A percentile compares a stretch with the other conserved stretches of the same genome.
Conservation (phyloP, 2,329 filamentous ascomycete species). For the Akanthomyces lecanii region DNA sequence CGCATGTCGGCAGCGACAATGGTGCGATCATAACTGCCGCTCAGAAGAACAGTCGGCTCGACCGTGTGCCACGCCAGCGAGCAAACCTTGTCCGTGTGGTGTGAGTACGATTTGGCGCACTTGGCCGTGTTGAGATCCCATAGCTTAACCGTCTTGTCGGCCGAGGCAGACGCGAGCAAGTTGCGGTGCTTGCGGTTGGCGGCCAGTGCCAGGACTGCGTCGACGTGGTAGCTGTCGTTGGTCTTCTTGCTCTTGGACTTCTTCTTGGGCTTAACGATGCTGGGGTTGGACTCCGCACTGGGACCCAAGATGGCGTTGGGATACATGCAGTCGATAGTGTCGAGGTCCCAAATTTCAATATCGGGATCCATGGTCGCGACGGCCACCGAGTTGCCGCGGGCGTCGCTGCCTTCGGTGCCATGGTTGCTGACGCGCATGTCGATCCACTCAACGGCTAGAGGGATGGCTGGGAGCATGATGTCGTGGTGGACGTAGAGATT, state of each 20-base stretch:
- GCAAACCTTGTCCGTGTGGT: slow-evolving; percentile 98
- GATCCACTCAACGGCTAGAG: slow-evolving; percentile 92
- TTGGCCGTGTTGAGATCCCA: slow-evolving; percentile 93
- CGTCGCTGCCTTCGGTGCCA: slow-evolving; percentile 54
- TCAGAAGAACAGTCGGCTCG: slow-evolving; percentile 84
- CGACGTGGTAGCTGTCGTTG: slow-evolving; percentile 90
- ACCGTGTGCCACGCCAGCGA: slow-evolving; percentile 87
- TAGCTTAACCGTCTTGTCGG: slow-evolving; percentile 94
- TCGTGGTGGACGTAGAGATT: slow-evolving; percentile 99
- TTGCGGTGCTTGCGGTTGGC: slow-evolving; percentile 93
- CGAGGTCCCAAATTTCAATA: slow-evolving; percentile 97
- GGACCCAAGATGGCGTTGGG: slow-evolving; percentile 93
- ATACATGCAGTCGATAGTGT: slow-evolving; percentile 96
- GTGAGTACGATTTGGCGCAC: slow-evolving; percentile 91
- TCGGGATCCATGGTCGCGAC: slow-evolving; percentile 97
- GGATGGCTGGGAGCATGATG: slow-evolving; percentile 97
- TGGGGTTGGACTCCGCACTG: slow-evolving; percentile 49
- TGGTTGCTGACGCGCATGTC: slow-evolving; percentile 79
- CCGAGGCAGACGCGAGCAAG: slow-evolving; percentile 88
- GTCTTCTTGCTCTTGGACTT: slow-evolving; percentile 86
- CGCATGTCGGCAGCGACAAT: slow-evolving; percentile 96
- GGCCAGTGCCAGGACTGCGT: slow-evolving; percentile 84
- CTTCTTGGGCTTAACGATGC: slow-evolving; percentile 74
- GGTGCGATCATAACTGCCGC: slow-evolving; percentile 91
- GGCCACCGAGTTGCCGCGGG: slow-evolving; percentile 84